phyloP scores from a whole-genome alignment of 2,329 filamentous ascomycete genomes.

The Chrysoporthe austroafricana region DNA sequence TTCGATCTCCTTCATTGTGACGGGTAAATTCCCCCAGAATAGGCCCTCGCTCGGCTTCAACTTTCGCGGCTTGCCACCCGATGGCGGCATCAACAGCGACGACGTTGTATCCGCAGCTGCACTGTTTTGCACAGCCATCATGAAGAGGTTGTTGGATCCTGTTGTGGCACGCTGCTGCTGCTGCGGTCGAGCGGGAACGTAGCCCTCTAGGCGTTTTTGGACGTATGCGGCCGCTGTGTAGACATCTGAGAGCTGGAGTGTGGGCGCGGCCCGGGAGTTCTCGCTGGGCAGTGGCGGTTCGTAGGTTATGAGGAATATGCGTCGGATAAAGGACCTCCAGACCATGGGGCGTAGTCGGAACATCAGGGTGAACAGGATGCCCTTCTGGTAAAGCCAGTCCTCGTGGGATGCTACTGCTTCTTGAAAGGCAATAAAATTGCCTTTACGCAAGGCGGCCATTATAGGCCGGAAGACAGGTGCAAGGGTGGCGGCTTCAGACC shows the following conservation, averaged over 20 bases:
- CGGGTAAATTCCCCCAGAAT: conserved; percentile 65
- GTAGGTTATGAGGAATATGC: conserved; percentile 78
- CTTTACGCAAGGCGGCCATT: conserved; percentile 71
- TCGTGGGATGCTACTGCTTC: conserved; percentile 66
- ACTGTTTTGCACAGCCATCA: conserved; percentile 56
- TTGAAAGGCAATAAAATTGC: conserved; percentile 76
- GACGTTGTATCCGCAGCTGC: conserved; percentile 34
- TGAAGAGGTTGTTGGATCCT: conserved; percentile 54
- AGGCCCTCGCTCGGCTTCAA: conserved; percentile 63
- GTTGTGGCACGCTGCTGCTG: conserved; percentile 40
- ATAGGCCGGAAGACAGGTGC: conserved; percentile 74
- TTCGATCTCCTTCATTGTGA: conserved; percentile 71
- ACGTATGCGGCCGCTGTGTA: conserved; percentile 66
- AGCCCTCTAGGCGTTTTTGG: conserved; percentile 66
- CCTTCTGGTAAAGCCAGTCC: conserved; percentile 75
- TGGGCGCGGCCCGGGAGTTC: conserved; percentile 67
- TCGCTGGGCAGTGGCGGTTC: conserved; percentile 60
- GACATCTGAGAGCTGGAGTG: conserved; percentile 73
- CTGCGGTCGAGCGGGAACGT: conserved; percentile 45
- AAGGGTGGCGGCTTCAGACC: conserved; percentile 69
- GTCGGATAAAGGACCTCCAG: conserved; percentile 81
- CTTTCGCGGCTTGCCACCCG: conserved; percentile 49
- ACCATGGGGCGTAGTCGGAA: conserved; percentile 80
- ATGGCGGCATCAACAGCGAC: conserved; percentile 53
- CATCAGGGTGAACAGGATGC: conserved; percentile 74